Base-by-base conservation (phyloP, 441 rosid genomes). In the Brassica hybrid region DNA sequence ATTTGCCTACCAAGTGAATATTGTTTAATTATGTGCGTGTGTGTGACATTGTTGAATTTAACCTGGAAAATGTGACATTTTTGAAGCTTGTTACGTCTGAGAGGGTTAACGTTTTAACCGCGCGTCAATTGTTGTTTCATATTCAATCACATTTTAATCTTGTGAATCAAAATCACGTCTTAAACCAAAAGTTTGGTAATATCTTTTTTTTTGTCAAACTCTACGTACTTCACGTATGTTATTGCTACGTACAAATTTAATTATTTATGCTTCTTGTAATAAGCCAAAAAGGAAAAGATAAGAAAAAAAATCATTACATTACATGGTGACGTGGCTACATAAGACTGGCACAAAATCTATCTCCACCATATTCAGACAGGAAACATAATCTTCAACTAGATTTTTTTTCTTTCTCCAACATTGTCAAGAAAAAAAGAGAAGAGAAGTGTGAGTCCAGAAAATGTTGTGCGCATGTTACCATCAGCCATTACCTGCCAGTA, bases 401-500 rank as follows among this genome's bases (percentile, higher is more conserved):
- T 45, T 45, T 50, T 50, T 1, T 14, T n/a, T n/a, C n/a, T 14
- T 5, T 50, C 18, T 50, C 18, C 56, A 45, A 45, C 16, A n/a
- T 45, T 45, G 54, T 45, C 54, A 45, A 45, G 54, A 30, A 30
- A 3, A 17, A 14, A 21, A 6, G 23, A 57, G 36, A 65, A 10
- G 38, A 19, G 16, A 57, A 61, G 3, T 27, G 62, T 25, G 54
- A 71, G 21, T 18, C 71, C 14, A 67, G 8, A 61, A 63, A 64
- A 79, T 79, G 82, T 69, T 4, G 57, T 45, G 82, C 72, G 65
- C 19, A 45, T 0, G 68, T 56, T 74, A 65, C 17, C 50, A 48
- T 65, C 67, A 64, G 23, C 72, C 73, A 32, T 58, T 9, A 45
- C 50, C 18, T 3, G 23, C 45, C 11, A 6, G 57, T 9, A 27